phyloP scores from a whole-genome alignment of 192 early-diverging fungal species.

The Coemansia pectinata region DNA sequence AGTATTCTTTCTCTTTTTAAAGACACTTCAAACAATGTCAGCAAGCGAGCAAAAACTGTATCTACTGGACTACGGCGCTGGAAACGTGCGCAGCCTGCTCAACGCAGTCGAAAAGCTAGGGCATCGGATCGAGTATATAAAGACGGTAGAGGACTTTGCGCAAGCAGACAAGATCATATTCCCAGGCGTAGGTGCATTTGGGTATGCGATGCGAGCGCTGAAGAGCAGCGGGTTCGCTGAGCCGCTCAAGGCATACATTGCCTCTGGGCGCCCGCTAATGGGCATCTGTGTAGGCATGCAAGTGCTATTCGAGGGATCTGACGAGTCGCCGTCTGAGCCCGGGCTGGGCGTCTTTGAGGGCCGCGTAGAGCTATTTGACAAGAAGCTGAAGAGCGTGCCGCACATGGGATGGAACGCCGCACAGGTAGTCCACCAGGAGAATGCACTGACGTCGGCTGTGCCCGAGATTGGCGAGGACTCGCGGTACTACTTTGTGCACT shows the following conservation, averaged over 20 bases:
- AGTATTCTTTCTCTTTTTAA: neutral
- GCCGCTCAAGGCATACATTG: slow-evolving; percentile 81
- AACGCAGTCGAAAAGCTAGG: slow-evolving; percentile 94
- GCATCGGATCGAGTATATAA: slow-evolving; percentile 76
- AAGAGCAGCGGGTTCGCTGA: slow-evolving; percentile 72
- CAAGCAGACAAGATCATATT: slow-evolving; percentile 98
- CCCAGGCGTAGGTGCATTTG: slow-evolving; percentile 98
- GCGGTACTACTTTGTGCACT: slow-evolving; percentile 98
- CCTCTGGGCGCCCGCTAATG: slow-evolving; percentile 88
- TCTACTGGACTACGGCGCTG: slow-evolving; percentile 99
- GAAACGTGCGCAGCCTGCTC: slow-evolving; percentile 95
- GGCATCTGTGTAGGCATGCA: slow-evolving; percentile 99
- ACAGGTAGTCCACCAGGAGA: slow-evolving; percentile 16
- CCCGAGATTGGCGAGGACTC: slow-evolving; percentile 54
- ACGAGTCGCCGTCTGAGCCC: slow-evolving; percentile 76
- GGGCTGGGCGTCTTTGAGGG: slow-evolving; percentile 88
- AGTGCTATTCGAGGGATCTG: slow-evolving; percentile 84
- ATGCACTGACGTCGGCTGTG: neutral
- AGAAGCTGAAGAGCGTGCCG: slow-evolving; percentile 80
- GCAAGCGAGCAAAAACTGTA: slow-evolving; percentile 52
- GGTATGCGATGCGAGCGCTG: slow-evolving; percentile 83
- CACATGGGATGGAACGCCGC: slow-evolving; percentile 97
- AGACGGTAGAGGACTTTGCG: slow-evolving; percentile 74
- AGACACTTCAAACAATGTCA: neutral
- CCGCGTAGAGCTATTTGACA: slow-evolving; percentile 66